Evolutionary conservation across 75 land plant species (phyloP).

Genomic region (Pseudotsuga menziesii): DNA sequence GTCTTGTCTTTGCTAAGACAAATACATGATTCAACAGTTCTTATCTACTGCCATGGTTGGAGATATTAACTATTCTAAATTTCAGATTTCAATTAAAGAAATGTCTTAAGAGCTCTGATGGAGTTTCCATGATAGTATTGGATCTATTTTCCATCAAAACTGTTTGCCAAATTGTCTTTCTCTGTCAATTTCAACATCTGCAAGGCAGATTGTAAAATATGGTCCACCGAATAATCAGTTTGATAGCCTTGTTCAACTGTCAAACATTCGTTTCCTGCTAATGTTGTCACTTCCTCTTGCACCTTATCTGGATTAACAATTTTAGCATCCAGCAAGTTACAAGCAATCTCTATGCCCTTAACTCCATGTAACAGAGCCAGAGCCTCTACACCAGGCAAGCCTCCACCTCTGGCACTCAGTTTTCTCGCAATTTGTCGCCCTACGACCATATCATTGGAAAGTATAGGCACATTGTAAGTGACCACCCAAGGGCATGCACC

Average conservation of each 20-base stretch:
- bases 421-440: slow-evolving; percentile 66
- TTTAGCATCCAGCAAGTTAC: slow-evolving; percentile 66
- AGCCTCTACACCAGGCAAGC: slow-evolving; percentile 72
- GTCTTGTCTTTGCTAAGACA: too few relatives aligned
- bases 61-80: too few relatives aligned
- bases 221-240: slow-evolving; percentile 63
- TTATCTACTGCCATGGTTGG: too few relatives aligned
- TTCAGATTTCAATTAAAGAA: too few relatives aligned
- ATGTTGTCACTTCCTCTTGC: slow-evolving; percentile 51
- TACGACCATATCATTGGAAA: slow-evolving; percentile 37
- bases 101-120: too few relatives aligned
- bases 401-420: slow-evolving; percentile 86
- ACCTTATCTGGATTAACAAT: slow-evolving; percentile 54
- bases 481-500: slow-evolving; percentile 91
- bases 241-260: slow-evolving; percentile 61
- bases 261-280: slow-evolving; percentile 61
- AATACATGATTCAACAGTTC: too few relatives aligned
- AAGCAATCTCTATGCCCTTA: slow-evolving; percentile 67
- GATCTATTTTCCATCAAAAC: too few relatives aligned
- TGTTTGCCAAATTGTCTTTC: too few relatives aligned
- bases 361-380: slow-evolving; percentile 79
- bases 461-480: slow-evolving; percentile 85
- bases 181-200: background rate
- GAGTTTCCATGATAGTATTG: too few relatives aligned
- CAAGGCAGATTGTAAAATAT: slow-evolving; percentile 29